These are phyloP conservation scores for Amylostereum chailletii DNA, from an alignment of 1,284 basidiomycete genomes.

Conservation along the genomic window DNA sequence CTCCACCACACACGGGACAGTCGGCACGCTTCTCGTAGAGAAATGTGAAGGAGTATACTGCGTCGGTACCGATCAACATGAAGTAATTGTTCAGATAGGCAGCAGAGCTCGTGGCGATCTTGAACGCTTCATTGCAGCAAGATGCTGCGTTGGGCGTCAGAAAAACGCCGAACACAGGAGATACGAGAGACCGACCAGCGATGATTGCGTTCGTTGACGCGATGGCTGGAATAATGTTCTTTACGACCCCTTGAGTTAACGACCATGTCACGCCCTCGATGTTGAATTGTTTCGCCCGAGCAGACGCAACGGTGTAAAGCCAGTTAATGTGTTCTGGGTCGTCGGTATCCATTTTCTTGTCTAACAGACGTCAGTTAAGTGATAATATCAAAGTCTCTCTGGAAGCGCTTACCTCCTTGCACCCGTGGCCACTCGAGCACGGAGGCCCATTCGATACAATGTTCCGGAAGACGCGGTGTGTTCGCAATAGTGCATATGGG, in stretches of 20 bases:
- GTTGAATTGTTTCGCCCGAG: slow-evolving; percentile 85
- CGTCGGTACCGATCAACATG: slow-evolving; percentile 94
- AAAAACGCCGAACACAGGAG: background rate
- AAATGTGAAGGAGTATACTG: slow-evolving; percentile 97
- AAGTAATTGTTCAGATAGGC: slow-evolving; percentile 98
- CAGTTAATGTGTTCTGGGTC: slow-evolving; percentile 96
- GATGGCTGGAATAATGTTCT: slow-evolving; percentile 99
- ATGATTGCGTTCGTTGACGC: slow-evolving; percentile 96
- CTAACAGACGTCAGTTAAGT: slow-evolving; percentile 29
- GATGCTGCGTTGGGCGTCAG: slow-evolving; percentile 49
- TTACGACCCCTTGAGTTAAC: slow-evolving; percentile 96
- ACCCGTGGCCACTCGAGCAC: slow-evolving; percentile 98
- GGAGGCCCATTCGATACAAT: slow-evolving; percentile 99
- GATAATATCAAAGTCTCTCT: background rate
- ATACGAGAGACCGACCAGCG: slow-evolving; percentile 48
- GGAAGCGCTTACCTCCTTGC: slow-evolving; percentile 57
- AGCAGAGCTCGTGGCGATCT: slow-evolving; percentile 92
- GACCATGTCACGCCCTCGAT: slow-evolving; percentile 99
- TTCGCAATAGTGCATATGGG: slow-evolving; percentile 99
- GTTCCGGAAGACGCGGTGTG: slow-evolving; percentile 95
- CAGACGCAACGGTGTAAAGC: slow-evolving; percentile 77
- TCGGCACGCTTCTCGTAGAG: slow-evolving; percentile 89
- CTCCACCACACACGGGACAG: slow-evolving; percentile 96
- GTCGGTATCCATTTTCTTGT: slow-evolving; percentile 93
- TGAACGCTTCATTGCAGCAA: slow-evolving; percentile 99